Conservation (phyloP, 495 filamentous ascomycete species). For the Trypethelium eluteriae region DNA sequence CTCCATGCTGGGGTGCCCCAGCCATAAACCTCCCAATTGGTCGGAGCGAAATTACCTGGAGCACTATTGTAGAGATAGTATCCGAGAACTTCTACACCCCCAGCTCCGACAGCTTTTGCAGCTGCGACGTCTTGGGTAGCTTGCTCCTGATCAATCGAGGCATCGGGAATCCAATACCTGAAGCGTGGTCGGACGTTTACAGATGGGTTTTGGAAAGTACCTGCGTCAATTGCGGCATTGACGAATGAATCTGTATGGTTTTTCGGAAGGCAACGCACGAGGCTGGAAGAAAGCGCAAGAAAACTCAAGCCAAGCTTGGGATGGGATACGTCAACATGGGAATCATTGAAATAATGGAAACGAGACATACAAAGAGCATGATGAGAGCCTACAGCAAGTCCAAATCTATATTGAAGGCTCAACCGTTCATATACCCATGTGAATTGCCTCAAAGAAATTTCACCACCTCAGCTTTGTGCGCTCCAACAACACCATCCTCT, state of each 20-base stretch:
- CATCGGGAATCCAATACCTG: slow-evolving; percentile 37
- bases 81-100: slow-evolving; percentile 40
- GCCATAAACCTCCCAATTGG: slow-evolving; percentile 43
- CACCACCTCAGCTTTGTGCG: neutral
- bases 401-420: neutral
- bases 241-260: slow-evolving; percentile 16
- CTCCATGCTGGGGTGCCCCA: slow-evolving; percentile 43
- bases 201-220: slow-evolving; percentile 21
- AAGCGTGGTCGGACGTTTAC: slow-evolving; percentile 16
- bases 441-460: neutral
- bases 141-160: slow-evolving; percentile 31
- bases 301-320: neutral
- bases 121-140: slow-evolving; percentile 35
- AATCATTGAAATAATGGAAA: neutral
- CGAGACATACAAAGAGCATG: neutral
- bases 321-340: neutral
- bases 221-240: slow-evolving; percentile 17
- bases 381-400: no score
- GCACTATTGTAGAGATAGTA: slow-evolving; percentile 39
- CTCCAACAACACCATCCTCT: neutral
- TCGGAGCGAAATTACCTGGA: slow-evolving; percentile 4
- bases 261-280: neutral
- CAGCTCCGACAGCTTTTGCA: slow-evolving; percentile 34
- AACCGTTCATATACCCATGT: neutral
- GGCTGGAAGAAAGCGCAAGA: neutral